phyloP scores from a whole-genome alignment of 2,329 filamentous ascomycete species.

The Cercospora sp. region DNA sequence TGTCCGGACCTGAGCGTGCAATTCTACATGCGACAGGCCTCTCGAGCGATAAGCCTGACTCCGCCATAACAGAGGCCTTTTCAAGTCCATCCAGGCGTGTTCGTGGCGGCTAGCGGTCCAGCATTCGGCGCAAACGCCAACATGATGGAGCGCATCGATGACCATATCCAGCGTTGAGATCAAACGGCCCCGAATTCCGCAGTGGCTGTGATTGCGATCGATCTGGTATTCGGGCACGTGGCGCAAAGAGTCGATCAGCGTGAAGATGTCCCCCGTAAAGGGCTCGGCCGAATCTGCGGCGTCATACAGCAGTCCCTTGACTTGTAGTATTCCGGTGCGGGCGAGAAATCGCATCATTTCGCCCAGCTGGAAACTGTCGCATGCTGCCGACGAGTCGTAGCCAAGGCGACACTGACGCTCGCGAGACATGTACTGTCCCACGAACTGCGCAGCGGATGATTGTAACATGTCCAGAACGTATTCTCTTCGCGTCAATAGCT shows the following conservation, averaged over 20 bases:
- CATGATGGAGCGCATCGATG: conserved; percentile 46
- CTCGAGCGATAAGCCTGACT: conserved; percentile 27
- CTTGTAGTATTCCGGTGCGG: conserved; percentile 60
- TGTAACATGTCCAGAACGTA: conserved; percentile 68
- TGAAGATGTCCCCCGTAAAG: conserved; percentile 62
- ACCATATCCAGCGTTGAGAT: conserved; percentile 67
- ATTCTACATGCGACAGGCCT: conserved; percentile 28
- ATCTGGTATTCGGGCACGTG: conserved; percentile 73
- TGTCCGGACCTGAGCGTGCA: conserved; percentile 33
- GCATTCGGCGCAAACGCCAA: conserved; percentile 50
- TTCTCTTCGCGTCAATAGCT: conserved; percentile 65
- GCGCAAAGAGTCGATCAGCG: conserved; percentile 60
- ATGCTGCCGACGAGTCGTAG: conserved; percentile 70
- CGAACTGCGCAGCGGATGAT: conserved; percentile 68
- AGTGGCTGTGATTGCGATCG: conserved; percentile 71
- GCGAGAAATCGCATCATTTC: conserved; percentile 73
- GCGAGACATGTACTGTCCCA: conserved; percentile 67
- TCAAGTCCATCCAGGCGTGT: conserved; percentile 49
- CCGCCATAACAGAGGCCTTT: conserved; percentile 49
- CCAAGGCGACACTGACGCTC: conserved; percentile 69
- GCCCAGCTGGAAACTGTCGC: conserved; percentile 76
- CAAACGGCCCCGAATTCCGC: conserved; percentile 66
- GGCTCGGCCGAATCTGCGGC: conserved; percentile 48
- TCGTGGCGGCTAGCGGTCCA: conserved; percentile 43
- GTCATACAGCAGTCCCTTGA: conserved; percentile 49